These are phyloP conservation scores for Blastocystis sp. DNA, from an alignment of 352 stramenopile genomes.

Conservation along the genomic window DNA sequence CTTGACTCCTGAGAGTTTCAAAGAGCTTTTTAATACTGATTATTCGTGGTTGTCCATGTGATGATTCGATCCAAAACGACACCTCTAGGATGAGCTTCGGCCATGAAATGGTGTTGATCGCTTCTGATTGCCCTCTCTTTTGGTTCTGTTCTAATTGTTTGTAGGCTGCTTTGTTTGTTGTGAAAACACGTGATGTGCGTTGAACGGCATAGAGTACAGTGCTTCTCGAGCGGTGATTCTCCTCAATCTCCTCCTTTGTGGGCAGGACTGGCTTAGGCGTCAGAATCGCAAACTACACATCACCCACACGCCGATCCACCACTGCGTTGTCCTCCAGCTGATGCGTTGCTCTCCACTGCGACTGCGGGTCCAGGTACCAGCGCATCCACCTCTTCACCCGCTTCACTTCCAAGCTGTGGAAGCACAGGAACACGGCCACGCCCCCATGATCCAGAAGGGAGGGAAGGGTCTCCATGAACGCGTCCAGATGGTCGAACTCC, in stretches of 20 bases:
- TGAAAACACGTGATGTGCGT: neutral
- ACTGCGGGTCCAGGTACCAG: slow-evolving; percentile 2
- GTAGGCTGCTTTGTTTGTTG: neutral
- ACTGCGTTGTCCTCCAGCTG: neutral
- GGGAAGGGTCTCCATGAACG: slow-evolving; percentile 53
- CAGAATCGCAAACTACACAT: slow-evolving; percentile 15
- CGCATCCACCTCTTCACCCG: slow-evolving; percentile 50
- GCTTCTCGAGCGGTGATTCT: neutral
- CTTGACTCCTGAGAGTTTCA: slow-evolving; percentile 69
- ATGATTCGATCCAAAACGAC: slow-evolving; percentile 63
- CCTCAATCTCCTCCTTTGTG: neutral
- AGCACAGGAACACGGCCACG: slow-evolving; percentile 69
- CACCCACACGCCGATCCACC: neutral
- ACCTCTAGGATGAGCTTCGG: slow-evolving; percentile 65
- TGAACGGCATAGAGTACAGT: slow-evolving; percentile 28
- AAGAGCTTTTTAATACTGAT: slow-evolving; percentile 70
- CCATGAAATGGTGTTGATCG: slow-evolving; percentile 56
- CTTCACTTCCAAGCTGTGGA: slow-evolving; percentile 70
- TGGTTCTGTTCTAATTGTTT: neutral
- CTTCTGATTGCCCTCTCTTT: slow-evolving; percentile 22
- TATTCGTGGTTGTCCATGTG: slow-evolving; percentile 50
- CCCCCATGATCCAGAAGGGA: slow-evolving; percentile 58
- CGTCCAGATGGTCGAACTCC: slow-evolving; percentile 67
- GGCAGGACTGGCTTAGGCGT: slow-evolving; percentile 6
- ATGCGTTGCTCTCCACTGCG: neutral